Evolutionary conservation across 2,329 filamentous ascomycete genomes (phyloP), one percentile per base, ranked within the genome.

Genomic region (Colletotrichum eremochloae): DNA sequence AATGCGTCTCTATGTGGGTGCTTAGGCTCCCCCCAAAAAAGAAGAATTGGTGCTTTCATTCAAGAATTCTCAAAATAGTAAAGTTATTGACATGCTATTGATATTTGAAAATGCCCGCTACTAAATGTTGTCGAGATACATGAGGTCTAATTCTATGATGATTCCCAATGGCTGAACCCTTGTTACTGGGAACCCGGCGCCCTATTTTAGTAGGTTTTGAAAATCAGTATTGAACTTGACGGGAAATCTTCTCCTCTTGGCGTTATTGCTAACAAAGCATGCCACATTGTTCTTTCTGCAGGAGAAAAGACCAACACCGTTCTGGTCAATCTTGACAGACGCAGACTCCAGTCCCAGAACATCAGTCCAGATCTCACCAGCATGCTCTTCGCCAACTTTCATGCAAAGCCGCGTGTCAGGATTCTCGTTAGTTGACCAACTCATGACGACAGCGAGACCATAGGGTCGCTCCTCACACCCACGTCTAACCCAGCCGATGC

Each of bases 401-500:
- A 72, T 72, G 24, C 53, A 58, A 8, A 70, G 29, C 20, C 48
- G 66, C n/a, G 70, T 64, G 31, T 65, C 60, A 5, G 70, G 31
- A 18, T 65, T n/a, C 15, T 31, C 46, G 14, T 46, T 29, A 1
- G 55, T 61, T 20, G 70, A 65, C 70, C 70, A 72, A 42, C 38
- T 69, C 66, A 72, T 72, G 11, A 70, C 46, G 3, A 70, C 60
- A 0, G 66, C 70, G 46, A 69, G 55, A 4, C 70, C 70, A 14
- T 69, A 55, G 5, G 66, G 70, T 9, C 31, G 29, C 5, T 72
- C 70, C n/a, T 70, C 55, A 3, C 46, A 56, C 20, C 70, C 70
- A 12, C 61, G 70, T 0, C 70, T 52, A 9, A 72, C 55, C 70
- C 70, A 72, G 3, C 70, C 70, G 46, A 72, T 55, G 55, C 70